A percentile compares a stretch with the other conserved stretches of the same genome.
Conservation (phyloP, 495 filamentous ascomycete genomes). For the Penicillium daleae region DNA sequence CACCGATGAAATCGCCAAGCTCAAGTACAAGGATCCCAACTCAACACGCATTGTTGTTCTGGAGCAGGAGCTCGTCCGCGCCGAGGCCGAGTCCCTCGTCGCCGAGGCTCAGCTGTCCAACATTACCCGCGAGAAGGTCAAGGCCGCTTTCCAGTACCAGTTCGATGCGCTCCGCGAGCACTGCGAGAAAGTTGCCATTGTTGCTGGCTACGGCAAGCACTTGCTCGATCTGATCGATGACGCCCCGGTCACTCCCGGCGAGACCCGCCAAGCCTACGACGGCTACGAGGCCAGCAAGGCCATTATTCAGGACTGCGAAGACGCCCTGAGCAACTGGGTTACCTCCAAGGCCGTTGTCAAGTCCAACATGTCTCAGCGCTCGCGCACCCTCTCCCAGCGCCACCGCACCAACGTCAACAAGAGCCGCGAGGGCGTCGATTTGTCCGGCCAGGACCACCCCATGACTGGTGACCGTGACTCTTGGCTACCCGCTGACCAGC, state of each 20-base stretch:
- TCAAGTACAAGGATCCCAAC: conserved; percentile 99
- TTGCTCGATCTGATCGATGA: conserved; percentile 94
- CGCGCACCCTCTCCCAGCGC: conserved; percentile 83
- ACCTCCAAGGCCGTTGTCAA: conserved; percentile 83
- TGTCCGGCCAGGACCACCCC: conserved; percentile 82
- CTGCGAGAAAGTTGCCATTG: conserved; percentile 97
- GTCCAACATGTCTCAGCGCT: conserved; percentile 80
- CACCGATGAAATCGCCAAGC: conserved; percentile 96
- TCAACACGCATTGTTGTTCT: conserved; percentile 96
- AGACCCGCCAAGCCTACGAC: conserved; percentile 95
- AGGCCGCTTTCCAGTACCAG: conserved; percentile 97
- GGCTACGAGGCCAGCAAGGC: conserved; percentile 98
- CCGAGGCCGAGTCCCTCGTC: conserved; percentile 96
- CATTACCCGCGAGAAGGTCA: conserved; percentile 99
- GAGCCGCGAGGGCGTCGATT: conserved; percentile 68
- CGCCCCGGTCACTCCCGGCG: conserved; percentile 93
- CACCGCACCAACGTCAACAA: conserved; percentile 66
- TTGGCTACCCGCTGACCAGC: conserved; percentile 85
- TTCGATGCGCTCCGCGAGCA: conserved; percentile 98
- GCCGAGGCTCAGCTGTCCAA: conserved; percentile 98
- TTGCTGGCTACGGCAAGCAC: conserved; percentile 97
- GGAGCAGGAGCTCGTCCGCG: conserved; percentile 97
- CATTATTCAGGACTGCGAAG: conserved; percentile 99
- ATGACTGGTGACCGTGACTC: conserved; percentile 79
- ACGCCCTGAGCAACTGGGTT: conserved; percentile 96